Conservation (phyloP, 108 stramenopile genomes). For the Poteriospumella lacustris region DNA sequence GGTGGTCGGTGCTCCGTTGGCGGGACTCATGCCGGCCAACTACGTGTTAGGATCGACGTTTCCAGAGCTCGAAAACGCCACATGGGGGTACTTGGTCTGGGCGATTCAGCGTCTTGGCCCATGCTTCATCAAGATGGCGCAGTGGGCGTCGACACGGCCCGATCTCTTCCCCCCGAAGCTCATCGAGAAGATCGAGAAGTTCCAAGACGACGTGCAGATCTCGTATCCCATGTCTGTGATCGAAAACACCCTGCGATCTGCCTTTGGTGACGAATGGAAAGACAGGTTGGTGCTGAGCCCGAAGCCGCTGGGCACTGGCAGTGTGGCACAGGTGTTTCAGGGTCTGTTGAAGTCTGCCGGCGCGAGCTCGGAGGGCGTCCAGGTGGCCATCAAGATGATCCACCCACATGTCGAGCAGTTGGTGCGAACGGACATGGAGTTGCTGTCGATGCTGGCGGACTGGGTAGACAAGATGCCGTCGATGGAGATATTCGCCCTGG, state of each 20-base stretch:
- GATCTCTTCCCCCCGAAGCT: slow-evolving; percentile 77
- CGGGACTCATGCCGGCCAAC: background rate
- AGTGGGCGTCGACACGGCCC: slow-evolving; percentile 80
- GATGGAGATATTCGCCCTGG: slow-evolving; percentile 37
- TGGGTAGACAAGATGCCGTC: slow-evolving; percentile 52
- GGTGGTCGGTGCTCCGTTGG: background rate
- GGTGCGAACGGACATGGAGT: slow-evolving; percentile 69
- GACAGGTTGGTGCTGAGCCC: slow-evolving; percentile 37
- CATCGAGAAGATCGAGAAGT: slow-evolving; percentile 68
- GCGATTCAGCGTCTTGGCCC: slow-evolving; percentile 79
- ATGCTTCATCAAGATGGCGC: slow-evolving; percentile 77
- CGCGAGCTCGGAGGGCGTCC: slow-evolving; percentile 20
- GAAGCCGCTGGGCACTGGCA: slow-evolving; percentile 66
- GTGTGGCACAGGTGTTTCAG: slow-evolving; percentile 68
- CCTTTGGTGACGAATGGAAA: slow-evolving; percentile 63
- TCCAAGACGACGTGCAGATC: slow-evolving; percentile 70
- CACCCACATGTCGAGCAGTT: slow-evolving; percentile 70
- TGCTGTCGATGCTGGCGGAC: slow-evolving; percentile 62
- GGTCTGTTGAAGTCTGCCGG: slow-evolving; percentile 67
- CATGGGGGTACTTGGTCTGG: slow-evolving; percentile 73
- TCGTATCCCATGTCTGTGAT: slow-evolving; percentile 51
- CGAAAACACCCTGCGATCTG: slow-evolving; percentile 51
- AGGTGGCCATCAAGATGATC: slow-evolving; percentile 75
- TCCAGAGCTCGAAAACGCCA: background rate
- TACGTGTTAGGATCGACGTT: background rate